Conservation (phyloP, 805 yeast genomes). For the Blastobotrys parvus region DNA sequence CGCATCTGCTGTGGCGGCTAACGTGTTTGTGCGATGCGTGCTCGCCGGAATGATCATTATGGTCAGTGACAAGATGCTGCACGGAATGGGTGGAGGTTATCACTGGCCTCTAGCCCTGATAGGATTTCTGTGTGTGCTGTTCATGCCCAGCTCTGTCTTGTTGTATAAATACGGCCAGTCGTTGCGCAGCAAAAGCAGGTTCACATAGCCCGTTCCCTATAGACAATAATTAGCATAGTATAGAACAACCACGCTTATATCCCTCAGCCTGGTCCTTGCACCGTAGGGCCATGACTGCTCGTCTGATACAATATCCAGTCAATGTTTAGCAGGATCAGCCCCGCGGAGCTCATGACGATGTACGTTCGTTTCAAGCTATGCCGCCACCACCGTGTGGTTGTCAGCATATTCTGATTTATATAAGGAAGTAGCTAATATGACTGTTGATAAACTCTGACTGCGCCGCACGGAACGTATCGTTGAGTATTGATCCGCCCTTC, state of each 20-base stretch:
- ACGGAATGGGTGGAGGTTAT: slow-evolving; percentile 54
- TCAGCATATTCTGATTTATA: too few species aligned
- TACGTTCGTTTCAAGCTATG: too few species aligned
- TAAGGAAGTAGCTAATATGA: neutral
- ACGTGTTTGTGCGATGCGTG: slow-evolving; percentile 67
- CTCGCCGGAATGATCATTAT: slow-evolving; percentile 76
- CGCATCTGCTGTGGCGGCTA: slow-evolving; percentile 87
- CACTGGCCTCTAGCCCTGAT: slow-evolving; percentile 67
- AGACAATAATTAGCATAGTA: too few species aligned
- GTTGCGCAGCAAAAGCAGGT: slow-evolving; percentile 38
- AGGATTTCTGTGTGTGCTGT: slow-evolving; percentile 39
- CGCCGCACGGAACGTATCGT: neutral
- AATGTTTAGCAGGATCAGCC: too few species aligned
- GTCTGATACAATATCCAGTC: too few species aligned
- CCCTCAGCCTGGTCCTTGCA: too few species aligned
- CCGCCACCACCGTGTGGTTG: too few species aligned
- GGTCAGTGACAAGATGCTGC: slow-evolving; percentile 78
- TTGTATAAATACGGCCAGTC: neutral
- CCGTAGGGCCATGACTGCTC: too few species aligned
- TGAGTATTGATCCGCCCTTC: neutral
- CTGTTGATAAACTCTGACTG: neutral
- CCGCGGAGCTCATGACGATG: too few species aligned
- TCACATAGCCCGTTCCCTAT: too few species aligned
- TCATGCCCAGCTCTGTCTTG: slow-evolving; percentile 17
- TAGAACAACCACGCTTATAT: too few species aligned